Percentiles rank a stretch among this genome's conserved stretches.
Conservation (phyloP, 2,329 filamentous ascomycete genomes). For the Tolypocladium tundrense region DNA sequence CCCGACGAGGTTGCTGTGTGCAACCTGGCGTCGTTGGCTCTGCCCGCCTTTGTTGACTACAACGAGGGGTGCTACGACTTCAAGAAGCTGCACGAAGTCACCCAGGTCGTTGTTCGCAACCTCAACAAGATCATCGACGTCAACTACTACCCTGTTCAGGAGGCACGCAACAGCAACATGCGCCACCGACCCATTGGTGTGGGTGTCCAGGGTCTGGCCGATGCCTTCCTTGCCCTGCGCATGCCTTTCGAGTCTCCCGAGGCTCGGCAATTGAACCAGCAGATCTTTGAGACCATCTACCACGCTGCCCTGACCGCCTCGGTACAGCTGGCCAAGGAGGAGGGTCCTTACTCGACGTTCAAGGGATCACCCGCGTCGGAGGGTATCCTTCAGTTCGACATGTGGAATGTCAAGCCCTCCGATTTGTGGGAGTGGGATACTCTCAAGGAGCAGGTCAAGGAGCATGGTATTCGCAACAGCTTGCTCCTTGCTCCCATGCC, state of each 20-base stretch:
- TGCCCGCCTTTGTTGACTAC: slow-evolving; percentile 86
- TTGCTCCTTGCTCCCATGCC: slow-evolving; percentile 95
- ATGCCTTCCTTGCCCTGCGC: slow-evolving; percentile 93
- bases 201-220: slow-evolving; percentile 93
- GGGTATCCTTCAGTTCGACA: slow-evolving; percentile 94
- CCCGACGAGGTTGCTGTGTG: slow-evolving; percentile 98
- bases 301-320: slow-evolving; percentile 89
- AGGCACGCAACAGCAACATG: slow-evolving; percentile 94
- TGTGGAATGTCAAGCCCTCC: slow-evolving; percentile 92
- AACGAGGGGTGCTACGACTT: slow-evolving; percentile 83
- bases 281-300: slow-evolving; percentile 99
- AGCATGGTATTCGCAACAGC: slow-evolving; percentile 92
- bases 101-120: slow-evolving; percentile 85
- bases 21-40: slow-evolving; percentile 89
- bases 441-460: slow-evolving; percentile 82
- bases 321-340: slow-evolving; percentile 69
- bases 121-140: slow-evolving; percentile 97
- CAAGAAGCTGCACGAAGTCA: slow-evolving; percentile 90
- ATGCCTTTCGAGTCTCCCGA: slow-evolving; percentile 95
- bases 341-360: slow-evolving; percentile 83
- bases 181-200: slow-evolving; percentile 92
- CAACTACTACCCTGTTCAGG: slow-evolving; percentile 95
- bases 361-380: slow-evolving; percentile 89
- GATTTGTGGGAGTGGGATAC: slow-evolving; percentile 94
- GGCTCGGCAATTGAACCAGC: slow-evolving; percentile 86